Evolutionary conservation across 805 yeast genomes (phyloP).

Genomic region (Sugiyamaella smithiae): DNA sequence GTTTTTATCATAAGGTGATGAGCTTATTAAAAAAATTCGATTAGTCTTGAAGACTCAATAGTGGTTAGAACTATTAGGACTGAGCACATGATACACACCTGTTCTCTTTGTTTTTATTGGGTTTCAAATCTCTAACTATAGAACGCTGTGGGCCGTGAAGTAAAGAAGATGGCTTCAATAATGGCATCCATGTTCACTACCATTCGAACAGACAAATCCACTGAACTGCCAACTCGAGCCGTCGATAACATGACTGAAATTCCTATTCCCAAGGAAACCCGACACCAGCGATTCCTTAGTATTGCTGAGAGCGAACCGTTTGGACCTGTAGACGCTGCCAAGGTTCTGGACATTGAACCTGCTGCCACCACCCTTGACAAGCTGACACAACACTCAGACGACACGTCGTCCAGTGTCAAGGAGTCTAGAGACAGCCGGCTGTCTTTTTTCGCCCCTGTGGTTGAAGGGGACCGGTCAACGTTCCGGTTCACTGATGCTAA

Average conservation of each 20-base stretch:
- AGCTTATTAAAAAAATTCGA: slow-evolving; percentile 47
- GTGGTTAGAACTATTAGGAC: slow-evolving; percentile 48
- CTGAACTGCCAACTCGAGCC: slow-evolving; percentile 30
- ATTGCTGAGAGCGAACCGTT: slow-evolving; percentile 94
- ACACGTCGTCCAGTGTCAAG: slow-evolving; percentile 37
- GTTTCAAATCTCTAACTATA: slow-evolving; percentile 25
- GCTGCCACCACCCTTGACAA: slow-evolving; percentile 74
- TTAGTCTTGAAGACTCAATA: slow-evolving; percentile 73
- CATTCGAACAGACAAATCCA: slow-evolving; percentile 19
- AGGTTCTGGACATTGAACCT: slow-evolving; percentile 78
- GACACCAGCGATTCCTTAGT: slow-evolving; percentile 77
- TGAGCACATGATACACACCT: background rate
- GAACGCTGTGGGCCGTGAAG: slow-evolving; percentile 52
- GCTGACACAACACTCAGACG: slow-evolving; percentile 41
- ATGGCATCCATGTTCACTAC: slow-evolving; percentile 79
- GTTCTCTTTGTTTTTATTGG: slow-evolving; percentile 22
- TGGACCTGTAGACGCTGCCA: slow-evolving; percentile 94
- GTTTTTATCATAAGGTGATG: background rate
- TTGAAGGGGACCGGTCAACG: slow-evolving; percentile 65
- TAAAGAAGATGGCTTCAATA: slow-evolving; percentile 54
- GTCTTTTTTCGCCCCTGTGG: slow-evolving; percentile 52
- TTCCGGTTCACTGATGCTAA: slow-evolving; percentile 75
- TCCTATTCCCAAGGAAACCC: slow-evolving; percentile 82
- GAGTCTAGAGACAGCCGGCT: slow-evolving; percentile 27
- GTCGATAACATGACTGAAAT: slow-evolving; percentile 88